Evolutionary conservation across 2,329 filamentous ascomycete species (phyloP), one percentile per base, ranked within the genome.

Genomic region (Colletotrichum liriopes): DNA sequence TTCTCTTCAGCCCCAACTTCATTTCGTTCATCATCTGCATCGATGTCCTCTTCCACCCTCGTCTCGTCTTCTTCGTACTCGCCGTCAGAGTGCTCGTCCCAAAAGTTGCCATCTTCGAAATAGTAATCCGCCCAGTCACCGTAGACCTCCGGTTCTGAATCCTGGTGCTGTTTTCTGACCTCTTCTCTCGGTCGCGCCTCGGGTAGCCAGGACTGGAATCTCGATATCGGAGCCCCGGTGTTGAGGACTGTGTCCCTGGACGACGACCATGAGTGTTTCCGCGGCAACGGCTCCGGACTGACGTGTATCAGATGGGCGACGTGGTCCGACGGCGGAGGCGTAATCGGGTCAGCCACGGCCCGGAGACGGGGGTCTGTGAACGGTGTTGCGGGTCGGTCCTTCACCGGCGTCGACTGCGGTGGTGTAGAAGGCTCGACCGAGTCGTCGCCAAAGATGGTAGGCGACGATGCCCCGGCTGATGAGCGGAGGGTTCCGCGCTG

Each of bases 91-190:
- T 62, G 18, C 5, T 37, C 63, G 20, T 67, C 60, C 66, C 65
- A 69, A 39, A 74, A 74, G 35, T 74, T 74, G 12, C 58, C 68
- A 5, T 73, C 63, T 16, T 74, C 66, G n/a, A 75, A 75, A 58
- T 75, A 75, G 39, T 75, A 75, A 29, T 75, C 74, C 9, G 74
- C 74, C 74, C 74, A 75, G 49, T 75, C 73, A 12, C 72, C 72
- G 45, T 75, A 75, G 20, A 74, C 23, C 23, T 75, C 72, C 16
- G 59, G 14, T 63, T 74, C 67, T 5, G 56, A n/a, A 14, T 49
- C 29, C 47, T 51, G 61, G 52, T 58, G 35, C 26, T 32, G 51
- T 3, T 49, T 35, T 4, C 37, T 41, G 26, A 5, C 12, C 49
- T 4, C 47, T 35, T 45, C 56, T 8, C 32, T 52, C 14, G 54